Evolutionary conservation across 441 rosid genomes (phyloP), one percentile per base, ranked within the genome.

Genomic region (Pelargonium fulgidum): DNA sequence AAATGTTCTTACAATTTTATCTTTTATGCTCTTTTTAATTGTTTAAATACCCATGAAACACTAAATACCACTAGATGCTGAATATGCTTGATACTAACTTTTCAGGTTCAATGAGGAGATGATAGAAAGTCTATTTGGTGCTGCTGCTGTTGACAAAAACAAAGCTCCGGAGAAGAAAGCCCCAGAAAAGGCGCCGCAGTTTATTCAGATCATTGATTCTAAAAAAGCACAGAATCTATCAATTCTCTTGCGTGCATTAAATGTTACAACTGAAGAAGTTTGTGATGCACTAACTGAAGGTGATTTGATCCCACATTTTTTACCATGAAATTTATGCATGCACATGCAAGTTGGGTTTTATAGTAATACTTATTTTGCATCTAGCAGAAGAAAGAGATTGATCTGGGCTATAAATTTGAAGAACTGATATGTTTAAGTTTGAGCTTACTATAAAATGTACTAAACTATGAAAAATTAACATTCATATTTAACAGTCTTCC

Each of bases 101-200:
- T n/a, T 66, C 90, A 94, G 99, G 89, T 89, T 94, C 88, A 89
- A 94, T 68, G 98, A 94, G 76, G 98, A 92, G 87, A 90, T 85
- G 98, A 94, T 94, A 79, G 99, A 94, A 80, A 81, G 85, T 20
- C 71, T 92, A 66, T 94, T 94, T 76, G 99, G 99, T 19, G 87
- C 83, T 82, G 78, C 58, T 68, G 65, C 70, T 72, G 1, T 77
- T 71, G 72, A 86, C 73, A 70, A 91, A 84, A 82, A 75, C 1
- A 68, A 67, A 88, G 81, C 6, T 67, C 62, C 58, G 87, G 78
- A 77, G 81, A 78, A 45, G 87, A 80, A 24, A 70, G 70, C 87
- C 8, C 78, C 77, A 68, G 86, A 85, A 72, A 68, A 76, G 45
- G 16, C 14, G 58, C 58, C 58, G 7, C 98, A 82, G 79, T 85